Evolutionary conservation across 257 asterid genomes (phyloP).

Genomic region (Jasminum sambac): DNA sequence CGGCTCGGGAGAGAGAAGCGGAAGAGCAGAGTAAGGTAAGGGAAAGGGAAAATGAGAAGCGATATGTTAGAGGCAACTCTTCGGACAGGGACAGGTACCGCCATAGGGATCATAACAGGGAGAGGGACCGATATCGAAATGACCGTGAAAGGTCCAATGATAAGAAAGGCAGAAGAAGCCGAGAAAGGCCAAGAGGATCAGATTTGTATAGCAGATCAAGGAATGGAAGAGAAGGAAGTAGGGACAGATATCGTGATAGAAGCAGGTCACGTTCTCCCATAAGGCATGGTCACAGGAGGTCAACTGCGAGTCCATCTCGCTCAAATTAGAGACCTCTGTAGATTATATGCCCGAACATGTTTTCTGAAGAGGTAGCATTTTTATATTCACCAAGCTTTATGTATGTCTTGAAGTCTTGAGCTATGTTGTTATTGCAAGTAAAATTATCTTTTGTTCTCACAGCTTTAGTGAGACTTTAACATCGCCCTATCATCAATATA

Average conservation of each 20-base stretch:
- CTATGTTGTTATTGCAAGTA: slow-evolving; percentile 58
- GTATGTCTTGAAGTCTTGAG: slow-evolving; percentile 59
- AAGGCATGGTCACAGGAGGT: slow-evolving; percentile 59
- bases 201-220: slow-evolving; percentile 54
- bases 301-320: slow-evolving; percentile 71
- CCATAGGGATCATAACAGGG: slow-evolving; percentile 60
- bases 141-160: slow-evolving; percentile 57
- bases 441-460: slow-evolving; percentile 85
- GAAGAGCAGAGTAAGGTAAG: slow-evolving; percentile 75
- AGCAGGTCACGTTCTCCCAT: slow-evolving; percentile 87
- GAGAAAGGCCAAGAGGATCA: slow-evolving; percentile 57
- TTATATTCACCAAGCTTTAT: slow-evolving; percentile 46
- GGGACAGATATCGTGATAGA: slow-evolving; percentile 70
- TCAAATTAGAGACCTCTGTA: slow-evolving; percentile 52
- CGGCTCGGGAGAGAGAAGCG: slow-evolving; percentile 82
- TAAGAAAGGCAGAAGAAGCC: slow-evolving; percentile 61
- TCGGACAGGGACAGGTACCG: slow-evolving; percentile 75
- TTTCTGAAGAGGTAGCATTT: slow-evolving; percentile 84
- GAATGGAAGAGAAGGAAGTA: slow-evolving; percentile 79
- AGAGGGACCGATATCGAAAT: slow-evolving; percentile 47
- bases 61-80: slow-evolving; percentile 59
- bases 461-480: slow-evolving; percentile 74
- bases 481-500: slow-evolving; percentile 74
- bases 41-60: slow-evolving; percentile 72
- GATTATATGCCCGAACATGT: slow-evolving; percentile 51